Base-by-base conservation (phyloP, 2,329 filamentous ascomycete species). In the Ophiostoma fasciatum region DNA sequence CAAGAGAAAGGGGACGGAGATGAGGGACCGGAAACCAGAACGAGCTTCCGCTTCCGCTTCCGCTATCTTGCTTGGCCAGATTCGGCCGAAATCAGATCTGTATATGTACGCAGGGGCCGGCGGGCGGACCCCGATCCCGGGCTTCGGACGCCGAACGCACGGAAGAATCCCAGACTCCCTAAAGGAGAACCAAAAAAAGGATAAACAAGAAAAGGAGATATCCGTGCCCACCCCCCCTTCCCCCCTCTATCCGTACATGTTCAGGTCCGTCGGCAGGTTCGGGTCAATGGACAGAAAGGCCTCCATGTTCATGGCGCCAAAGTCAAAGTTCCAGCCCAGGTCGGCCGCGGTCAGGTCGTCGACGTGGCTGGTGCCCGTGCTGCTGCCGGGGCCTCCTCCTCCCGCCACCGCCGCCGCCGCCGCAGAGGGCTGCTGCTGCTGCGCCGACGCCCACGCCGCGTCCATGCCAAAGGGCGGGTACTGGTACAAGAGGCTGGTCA, bases 271-370 rank as follows among this genome's bases (percentile, higher is more conserved):
- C 2, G 28, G 26, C 35, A 42, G 33, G n/a, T 23, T 35, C 4
- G 40, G 43, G 26, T 45, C 41, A 7, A 45, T 37, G 3, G 43
- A 43, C 25, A 45, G 19, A 10, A 45, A 43, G 3, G 41, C 37
- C 22, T 45, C 43, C 41, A 45, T 43, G 31, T 43, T 41, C 43
- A 45, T 45, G 4, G 43, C 40, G 4, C 34, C 37, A 33, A 45
- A 45, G 12, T 45, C 43, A 38, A 45, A 43, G 26, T 41, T 38
- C 38, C 41, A 45, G 9, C 43, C 43, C 3, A 45, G 34, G 11
- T 45, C 43, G 5, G 43, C 43, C 3, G 39, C 35, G 10, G 41
- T 43, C 18, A 45, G 23, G n/a, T 45, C 43, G 2, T 31, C 8
- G 36, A 5, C n/a, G 5, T 12, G 7, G 34, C 13, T n/a, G 14